These are phyloP conservation scores for Teratosphaeria destructans DNA, from an alignment of 2,329 filamentous ascomycete genomes.

Conservation along the genomic window DNA sequence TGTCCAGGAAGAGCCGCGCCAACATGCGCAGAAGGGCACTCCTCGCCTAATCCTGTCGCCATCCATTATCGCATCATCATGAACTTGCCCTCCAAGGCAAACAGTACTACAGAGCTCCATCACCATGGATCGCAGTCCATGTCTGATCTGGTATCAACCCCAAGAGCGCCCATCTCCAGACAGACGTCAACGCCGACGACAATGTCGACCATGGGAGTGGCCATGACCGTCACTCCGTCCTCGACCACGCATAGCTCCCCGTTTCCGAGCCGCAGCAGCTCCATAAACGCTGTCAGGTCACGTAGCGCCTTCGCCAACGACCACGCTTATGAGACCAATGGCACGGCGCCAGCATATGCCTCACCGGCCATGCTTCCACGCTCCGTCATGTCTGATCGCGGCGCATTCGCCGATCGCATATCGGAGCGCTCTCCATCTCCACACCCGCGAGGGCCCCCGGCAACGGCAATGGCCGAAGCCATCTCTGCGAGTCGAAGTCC, in stretches of 20 bases:
- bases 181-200: background rate
- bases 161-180: background rate
- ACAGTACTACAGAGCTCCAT: background rate
- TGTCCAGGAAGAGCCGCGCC: background rate
- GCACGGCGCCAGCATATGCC: background rate
- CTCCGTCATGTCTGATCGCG: background rate
- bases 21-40: background rate
- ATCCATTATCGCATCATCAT: background rate
- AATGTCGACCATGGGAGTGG: background rate
- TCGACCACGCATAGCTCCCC: background rate
- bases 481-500: slow-evolving; percentile 46
- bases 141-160: background rate
- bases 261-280: background rate
- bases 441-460: slow-evolving; percentile 29
- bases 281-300: background rate
- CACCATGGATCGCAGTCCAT: background rate
- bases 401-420: slow-evolving; percentile 8
- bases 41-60: background rate
- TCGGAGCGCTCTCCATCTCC: slow-evolving; percentile 46
- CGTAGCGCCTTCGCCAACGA: background rate
- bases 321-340: background rate
- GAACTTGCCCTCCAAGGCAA: slow-evolving; percentile 1
- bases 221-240: background rate
- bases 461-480: slow-evolving; percentile 54
- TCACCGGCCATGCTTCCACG: background rate